Evolutionary conservation across 2,329 filamentous ascomycete genomes (phyloP).

Genomic region (Xylaria sp.): DNA sequence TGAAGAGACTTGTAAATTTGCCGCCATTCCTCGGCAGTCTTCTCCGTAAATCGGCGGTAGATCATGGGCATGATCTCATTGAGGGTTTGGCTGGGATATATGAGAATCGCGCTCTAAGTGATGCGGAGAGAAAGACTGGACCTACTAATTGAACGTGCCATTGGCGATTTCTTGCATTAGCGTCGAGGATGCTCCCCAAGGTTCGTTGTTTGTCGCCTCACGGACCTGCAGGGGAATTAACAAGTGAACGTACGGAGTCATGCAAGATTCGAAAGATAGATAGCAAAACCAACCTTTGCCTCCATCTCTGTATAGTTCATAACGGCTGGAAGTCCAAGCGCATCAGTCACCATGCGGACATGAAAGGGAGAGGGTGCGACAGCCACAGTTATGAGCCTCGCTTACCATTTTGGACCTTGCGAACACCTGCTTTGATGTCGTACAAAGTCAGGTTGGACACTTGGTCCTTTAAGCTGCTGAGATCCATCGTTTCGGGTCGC

Average conservation of each 20-base stretch:
- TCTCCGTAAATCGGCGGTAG: constrained; percentile 98
- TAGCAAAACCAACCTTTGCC: constrained; percentile 62
- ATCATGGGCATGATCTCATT: constrained; percentile 99
- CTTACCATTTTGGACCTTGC: constrained; percentile 95
- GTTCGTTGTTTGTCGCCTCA: constrained; percentile 99
- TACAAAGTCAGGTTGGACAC: constrained; percentile 94
- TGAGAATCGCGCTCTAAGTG: constrained; percentile 20
- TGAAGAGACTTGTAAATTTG: constrained; percentile 99
- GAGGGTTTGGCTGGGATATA: constrained; percentile 78
- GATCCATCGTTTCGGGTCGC: constrained; percentile 72
- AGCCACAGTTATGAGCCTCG: background rate
- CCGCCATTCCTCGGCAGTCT: constrained; percentile 97
- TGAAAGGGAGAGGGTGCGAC: background rate
- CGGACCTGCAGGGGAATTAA: constrained; percentile 71
- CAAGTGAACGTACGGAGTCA: constrained; percentile 22
- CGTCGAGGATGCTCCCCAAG: constrained; percentile 87
- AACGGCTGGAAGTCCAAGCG: constrained; percentile 71
- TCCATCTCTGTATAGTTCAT: constrained; percentile 99
- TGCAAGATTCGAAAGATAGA: background rate
- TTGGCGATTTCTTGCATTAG: constrained; percentile 98
- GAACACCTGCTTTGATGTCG: constrained; percentile 92
- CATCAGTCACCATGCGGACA: constrained; percentile 31
- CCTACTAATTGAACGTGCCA: constrained; percentile 97
- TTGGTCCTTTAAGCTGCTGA: constrained; percentile 84
- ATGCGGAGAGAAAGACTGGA: constrained; percentile 34